Evolutionary conservation across 306 rosid genomes (phyloP).

Genomic region (Quercus mongolica): DNA sequence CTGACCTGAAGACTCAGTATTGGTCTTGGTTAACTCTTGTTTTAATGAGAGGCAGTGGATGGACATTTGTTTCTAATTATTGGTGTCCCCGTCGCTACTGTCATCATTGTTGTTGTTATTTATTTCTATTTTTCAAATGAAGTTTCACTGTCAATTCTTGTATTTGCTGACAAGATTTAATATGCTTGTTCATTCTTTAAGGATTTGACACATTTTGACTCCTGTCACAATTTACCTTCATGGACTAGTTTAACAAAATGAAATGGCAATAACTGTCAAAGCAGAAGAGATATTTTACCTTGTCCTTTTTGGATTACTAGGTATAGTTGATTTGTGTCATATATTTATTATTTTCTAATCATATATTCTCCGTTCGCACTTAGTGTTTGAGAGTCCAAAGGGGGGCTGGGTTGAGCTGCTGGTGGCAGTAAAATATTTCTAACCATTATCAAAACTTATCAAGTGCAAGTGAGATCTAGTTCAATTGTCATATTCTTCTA

Average conservation of each 20-base stretch:
- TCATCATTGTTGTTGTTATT: neutral
- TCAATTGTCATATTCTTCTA: too few species aligned
- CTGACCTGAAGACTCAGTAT: neutral
- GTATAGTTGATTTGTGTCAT: neutral
- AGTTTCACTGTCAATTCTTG: neutral
- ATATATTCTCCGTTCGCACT: too few species aligned
- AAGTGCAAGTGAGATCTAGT: neutral
- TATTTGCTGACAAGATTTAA: neutral
- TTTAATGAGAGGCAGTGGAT: neutral
- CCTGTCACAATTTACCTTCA: neutral
- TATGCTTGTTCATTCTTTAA: neutral
- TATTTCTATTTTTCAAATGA: neutral
- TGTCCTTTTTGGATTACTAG: neutral
- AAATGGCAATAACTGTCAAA: neutral
- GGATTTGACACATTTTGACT: neutral
- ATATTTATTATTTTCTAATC: neutral
- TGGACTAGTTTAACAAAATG: neutral
- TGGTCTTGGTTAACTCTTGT: neutral
- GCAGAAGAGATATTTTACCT: neutral
- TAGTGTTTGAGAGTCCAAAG: too few species aligned
- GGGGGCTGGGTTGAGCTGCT: too few species aligned
- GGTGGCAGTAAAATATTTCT: too few species aligned
- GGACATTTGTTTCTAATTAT: neutral
- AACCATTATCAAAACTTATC: neutral
- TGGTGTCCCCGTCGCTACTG: neutral